These are phyloP conservation scores for Amaranthus palmeri DNA, from an alignment of 148 eudicot genomes.

Conservation along the genomic window DNA sequence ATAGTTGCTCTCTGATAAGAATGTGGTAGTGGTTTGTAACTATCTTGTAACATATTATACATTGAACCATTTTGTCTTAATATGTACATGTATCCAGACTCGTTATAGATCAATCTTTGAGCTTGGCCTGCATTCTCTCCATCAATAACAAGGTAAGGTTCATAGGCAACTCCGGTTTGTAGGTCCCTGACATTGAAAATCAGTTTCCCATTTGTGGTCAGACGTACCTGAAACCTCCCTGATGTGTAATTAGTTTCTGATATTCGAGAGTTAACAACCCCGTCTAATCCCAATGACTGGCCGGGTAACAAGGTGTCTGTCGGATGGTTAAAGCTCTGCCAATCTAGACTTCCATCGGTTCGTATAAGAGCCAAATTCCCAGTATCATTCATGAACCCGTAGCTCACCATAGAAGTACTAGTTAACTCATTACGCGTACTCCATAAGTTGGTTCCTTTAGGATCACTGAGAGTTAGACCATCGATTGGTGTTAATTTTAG, in stretches of 20 bases:
- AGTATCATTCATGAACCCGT: constrained; percentile 33
- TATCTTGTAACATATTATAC: not conserved
- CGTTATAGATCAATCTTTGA: constrained; percentile 16
- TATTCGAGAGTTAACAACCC: constrained; percentile 16
- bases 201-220: constrained; percentile 27
- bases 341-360: constrained; percentile 12
- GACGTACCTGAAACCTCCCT: constrained; percentile 31
- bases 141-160: constrained; percentile 21
- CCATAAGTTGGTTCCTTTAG: constrained; percentile 30
- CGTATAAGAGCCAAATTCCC: constrained; percentile 36
- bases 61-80: constrained; percentile 8
- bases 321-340: too few species aligned
- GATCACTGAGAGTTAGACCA: constrained; percentile 39
- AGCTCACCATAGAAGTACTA: not conserved
- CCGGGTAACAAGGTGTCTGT: constrained; percentile 27
- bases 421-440: not conserved
- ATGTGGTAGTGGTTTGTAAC: not conserved
- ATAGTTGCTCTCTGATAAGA: constrained; percentile 21
- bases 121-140: constrained; percentile 10
- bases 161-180: constrained; percentile 13
- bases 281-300: constrained; percentile 21
- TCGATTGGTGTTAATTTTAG: constrained; percentile 19
- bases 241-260: constrained; percentile 25
- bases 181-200: constrained; percentile 26
- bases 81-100: constrained; percentile 25